These are phyloP conservation scores for Aschersonia sp. DNA, from an alignment of 2,329 filamentous ascomycete genomes.

Conservation along the genomic window DNA sequence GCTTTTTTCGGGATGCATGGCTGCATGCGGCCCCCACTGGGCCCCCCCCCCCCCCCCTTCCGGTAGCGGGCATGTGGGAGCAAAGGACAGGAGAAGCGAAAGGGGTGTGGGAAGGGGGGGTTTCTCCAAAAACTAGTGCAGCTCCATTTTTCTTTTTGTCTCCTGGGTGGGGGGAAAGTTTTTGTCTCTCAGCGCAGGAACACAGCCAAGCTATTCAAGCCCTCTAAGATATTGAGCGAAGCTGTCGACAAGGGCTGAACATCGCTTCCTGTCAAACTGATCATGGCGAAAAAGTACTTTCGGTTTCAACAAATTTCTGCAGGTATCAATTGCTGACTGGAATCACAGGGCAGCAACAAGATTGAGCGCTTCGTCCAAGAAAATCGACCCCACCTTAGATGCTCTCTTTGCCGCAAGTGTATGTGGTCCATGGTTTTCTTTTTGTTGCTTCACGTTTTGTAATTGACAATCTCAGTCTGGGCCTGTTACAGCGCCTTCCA, in stretches of 20 bases:
- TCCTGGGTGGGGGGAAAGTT: background rate
- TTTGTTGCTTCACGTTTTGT: conserved; percentile 7
- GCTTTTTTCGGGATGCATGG: no score
- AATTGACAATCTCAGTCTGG: conserved; percentile 25
- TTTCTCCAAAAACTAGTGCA: no score
- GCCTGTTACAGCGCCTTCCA: conserved; percentile 30
- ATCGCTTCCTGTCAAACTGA: background rate
- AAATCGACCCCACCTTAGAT: conserved; percentile 53
- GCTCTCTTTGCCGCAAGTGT: conserved; percentile 62
- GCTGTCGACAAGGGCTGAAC: background rate
- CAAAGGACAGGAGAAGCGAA: no score
- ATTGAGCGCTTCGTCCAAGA: conserved; percentile 32
- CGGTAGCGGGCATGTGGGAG: no score
- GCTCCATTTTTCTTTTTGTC: no score
- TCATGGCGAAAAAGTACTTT: conserved; percentile 12
- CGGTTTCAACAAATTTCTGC: background rate
- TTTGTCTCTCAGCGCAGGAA: background rate
- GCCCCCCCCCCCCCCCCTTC: no score
- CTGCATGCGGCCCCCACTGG: no score
- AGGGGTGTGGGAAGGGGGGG: no score
- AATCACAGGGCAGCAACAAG: conserved; percentile 12
- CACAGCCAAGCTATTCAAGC: background rate
- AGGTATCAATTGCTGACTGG: conserved; percentile 12
- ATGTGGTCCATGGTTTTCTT: conserved; percentile 20
- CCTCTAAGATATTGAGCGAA: background rate